phyloP scores from a whole-genome alignment of 768 basidiomycete genomes.

The Hemileccinum rubropunctum region DNA sequence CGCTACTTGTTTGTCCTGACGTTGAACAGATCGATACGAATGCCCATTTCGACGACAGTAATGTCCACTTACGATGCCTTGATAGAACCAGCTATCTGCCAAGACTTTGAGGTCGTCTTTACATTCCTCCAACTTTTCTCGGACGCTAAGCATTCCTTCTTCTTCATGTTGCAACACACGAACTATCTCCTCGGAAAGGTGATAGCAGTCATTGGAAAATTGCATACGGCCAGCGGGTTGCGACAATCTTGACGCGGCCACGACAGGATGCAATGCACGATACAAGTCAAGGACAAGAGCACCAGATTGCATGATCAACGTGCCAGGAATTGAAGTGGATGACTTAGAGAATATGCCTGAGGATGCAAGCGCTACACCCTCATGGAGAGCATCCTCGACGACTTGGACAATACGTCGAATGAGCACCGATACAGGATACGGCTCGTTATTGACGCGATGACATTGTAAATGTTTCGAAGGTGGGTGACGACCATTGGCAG shows the following conservation, averaged over 20 bases:
- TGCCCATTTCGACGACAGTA: background rate
- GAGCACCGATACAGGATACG: slow-evolving; percentile 57
- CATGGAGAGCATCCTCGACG: slow-evolving; percentile 61
- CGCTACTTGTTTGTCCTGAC: slow-evolving; percentile 23
- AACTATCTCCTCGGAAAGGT: slow-evolving; percentile 52
- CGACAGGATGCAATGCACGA: slow-evolving; percentile 73
- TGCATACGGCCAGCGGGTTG: slow-evolving; percentile 60
- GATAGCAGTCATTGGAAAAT: slow-evolving; percentile 80
- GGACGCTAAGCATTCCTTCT: slow-evolving; percentile 29
- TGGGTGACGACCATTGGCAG: slow-evolving; percentile 12
- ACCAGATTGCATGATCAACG: slow-evolving; percentile 57
- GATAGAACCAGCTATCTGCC: slow-evolving; percentile 69
- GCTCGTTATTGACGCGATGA: slow-evolving; percentile 38
- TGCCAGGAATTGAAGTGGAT: slow-evolving; percentile 43
- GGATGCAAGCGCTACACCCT: slow-evolving; percentile 61
- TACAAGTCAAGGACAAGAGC: slow-evolving; percentile 73
- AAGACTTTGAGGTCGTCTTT: slow-evolving; percentile 49
- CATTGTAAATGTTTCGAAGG: slow-evolving; percentile 21
- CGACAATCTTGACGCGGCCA: slow-evolving; percentile 46
- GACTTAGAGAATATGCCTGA: slow-evolving; percentile 50
- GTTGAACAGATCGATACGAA: background rate
- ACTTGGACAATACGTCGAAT: slow-evolving; percentile 52
- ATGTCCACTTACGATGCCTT: slow-evolving; percentile 55
- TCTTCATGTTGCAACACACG: slow-evolving; percentile 29
- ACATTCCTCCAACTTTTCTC: slow-evolving; percentile 52